These are phyloP conservation scores for Pseudocercospora eumusae DNA, from an alignment of 2,329 filamentous ascomycete genomes.

Conservation along the genomic window DNA sequence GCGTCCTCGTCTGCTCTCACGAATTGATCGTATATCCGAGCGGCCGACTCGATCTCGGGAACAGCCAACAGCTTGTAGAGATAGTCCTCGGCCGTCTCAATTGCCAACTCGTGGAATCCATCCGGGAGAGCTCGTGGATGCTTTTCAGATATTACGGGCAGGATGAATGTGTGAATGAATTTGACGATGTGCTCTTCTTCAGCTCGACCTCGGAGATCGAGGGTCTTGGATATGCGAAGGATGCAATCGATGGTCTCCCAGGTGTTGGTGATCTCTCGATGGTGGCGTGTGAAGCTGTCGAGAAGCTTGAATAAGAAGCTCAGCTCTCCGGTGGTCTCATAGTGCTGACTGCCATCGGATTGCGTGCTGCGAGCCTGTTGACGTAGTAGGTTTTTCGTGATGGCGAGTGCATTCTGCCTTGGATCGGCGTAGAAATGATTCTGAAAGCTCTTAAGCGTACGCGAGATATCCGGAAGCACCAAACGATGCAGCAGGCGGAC, in stretches of 20 bases:
- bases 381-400: neutral
- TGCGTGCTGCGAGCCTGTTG: neutral
- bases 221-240: conserved; percentile 16
- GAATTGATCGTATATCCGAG: conserved; percentile 29
- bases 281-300: conserved; percentile 20
- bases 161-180: conserved; percentile 28
- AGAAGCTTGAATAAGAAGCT: conserved; percentile 14
- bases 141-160: conserved; percentile 36
- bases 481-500: conserved; percentile 19
- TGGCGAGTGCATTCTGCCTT: neutral
- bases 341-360: neutral
- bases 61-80: conserved; percentile 10
- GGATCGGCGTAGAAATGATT: neutral
- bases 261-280: conserved; percentile 22
- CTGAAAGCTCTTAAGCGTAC: neutral
- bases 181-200: conserved; percentile 27
- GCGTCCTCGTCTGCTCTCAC: conserved; percentile 30
- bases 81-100: conserved; percentile 13
- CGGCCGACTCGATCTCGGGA: conserved; percentile 13
- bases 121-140: conserved; percentile 35
- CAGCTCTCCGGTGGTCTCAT: conserved; percentile 5
- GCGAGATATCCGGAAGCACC: neutral
- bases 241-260: conserved; percentile 33
- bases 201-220: conserved; percentile 14
- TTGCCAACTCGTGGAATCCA: conserved; percentile 30